Percentiles rank a stretch among this genome's conserved stretches.
Evolutionary conservation across 139 green algal genomes (phyloP).

Genomic region (Volvox reticuliferus): DNA sequence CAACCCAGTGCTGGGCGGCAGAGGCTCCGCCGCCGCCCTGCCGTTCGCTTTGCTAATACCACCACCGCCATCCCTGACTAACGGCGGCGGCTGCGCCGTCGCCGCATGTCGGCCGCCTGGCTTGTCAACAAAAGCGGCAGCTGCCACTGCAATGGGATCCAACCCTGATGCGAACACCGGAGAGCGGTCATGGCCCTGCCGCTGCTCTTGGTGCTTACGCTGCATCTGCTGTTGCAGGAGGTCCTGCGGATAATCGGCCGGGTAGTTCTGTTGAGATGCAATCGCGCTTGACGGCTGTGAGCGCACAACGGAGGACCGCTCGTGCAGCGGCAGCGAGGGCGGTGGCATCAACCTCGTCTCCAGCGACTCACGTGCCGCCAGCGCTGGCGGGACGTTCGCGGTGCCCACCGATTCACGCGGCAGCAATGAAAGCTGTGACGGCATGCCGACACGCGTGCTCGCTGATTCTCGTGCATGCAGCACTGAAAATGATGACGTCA

Average conservation of each 20-base stretch:
- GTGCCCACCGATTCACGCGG: conserved; percentile 29
- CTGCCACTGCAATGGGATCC: not conserved
- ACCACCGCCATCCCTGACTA: not conserved
- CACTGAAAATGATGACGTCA: not conserved
- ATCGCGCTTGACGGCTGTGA: not conserved
- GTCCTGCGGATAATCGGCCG: not conserved
- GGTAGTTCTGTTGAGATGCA: not conserved
- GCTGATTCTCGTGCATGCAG: not conserved
- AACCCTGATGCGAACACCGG: not conserved
- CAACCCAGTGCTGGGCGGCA: not conserved
- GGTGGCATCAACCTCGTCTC: conserved; percentile 18
- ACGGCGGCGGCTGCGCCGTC: not conserved
- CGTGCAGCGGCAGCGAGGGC: conserved; percentile 5
- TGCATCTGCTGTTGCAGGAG: not conserved
- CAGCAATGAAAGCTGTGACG: not conserved
- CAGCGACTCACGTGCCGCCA: conserved; percentile 6
- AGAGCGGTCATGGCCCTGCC: not conserved
- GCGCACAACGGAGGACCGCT: not conserved
- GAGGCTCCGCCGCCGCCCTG: not conserved
- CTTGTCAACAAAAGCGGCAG: not conserved
- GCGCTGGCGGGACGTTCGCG: not conserved
- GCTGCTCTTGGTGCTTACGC: not conserved
- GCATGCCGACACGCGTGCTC: conserved; percentile 2
- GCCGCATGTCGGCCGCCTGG: not conserved
- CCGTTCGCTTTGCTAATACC: not conserved